Percentiles rank a stretch among this genome's conserved stretches.
These are phyloP conservation scores for Xylaria hypoxylon DNA, from an alignment of 2,329 filamentous ascomycete genomes.

Conservation along the genomic window DNA sequence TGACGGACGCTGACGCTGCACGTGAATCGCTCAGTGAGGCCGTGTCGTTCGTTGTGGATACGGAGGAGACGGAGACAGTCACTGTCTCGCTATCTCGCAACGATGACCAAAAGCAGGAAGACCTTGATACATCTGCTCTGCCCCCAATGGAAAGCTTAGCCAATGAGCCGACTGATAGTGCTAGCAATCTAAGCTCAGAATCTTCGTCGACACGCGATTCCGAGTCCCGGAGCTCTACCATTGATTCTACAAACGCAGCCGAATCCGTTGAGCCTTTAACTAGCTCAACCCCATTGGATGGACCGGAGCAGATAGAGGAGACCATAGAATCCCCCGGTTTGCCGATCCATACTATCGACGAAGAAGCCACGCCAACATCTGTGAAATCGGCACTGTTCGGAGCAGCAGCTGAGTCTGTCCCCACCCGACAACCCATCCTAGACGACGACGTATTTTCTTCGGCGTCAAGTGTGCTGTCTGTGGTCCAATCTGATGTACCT, in stretches of 20 bases:
- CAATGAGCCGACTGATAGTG: conserved; percentile 42
- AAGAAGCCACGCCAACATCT: conserved; percentile 39
- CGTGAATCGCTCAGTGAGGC: conserved; percentile 48
- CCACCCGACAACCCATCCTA: conserved; percentile 61
- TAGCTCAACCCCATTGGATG: conserved; percentile 41
- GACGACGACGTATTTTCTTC: conserved; percentile 60
- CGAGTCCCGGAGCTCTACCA: conserved; percentile 44
- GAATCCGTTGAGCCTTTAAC: conserved; percentile 45
- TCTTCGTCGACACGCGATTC: conserved; percentile 22
- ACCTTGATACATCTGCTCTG: conserved; percentile 42
- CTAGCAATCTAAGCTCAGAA: conserved; percentile 41
- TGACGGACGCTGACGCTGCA: conserved; percentile 7
- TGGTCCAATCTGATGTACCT: conserved; percentile 52
- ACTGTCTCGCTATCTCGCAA: conserved; percentile 40
- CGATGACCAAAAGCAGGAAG: conserved; percentile 36
- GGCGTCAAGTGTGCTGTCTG: conserved; percentile 52
- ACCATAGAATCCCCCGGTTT: conserved; percentile 50
- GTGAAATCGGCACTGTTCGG: conserved; percentile 64
- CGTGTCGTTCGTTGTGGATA: conserved; percentile 44
- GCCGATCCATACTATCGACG: conserved; percentile 41
- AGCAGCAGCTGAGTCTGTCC: conserved; percentile 63
- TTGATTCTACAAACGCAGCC: conserved; percentile 47
- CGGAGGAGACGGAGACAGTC: conserved; percentile 50
- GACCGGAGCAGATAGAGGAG: conserved; percentile 51
- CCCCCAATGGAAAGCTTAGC: conserved; percentile 43